phyloP scores from a whole-genome alignment of 1,284 basidiomycete genomes.

The Heterobasidion irregulare region DNA sequence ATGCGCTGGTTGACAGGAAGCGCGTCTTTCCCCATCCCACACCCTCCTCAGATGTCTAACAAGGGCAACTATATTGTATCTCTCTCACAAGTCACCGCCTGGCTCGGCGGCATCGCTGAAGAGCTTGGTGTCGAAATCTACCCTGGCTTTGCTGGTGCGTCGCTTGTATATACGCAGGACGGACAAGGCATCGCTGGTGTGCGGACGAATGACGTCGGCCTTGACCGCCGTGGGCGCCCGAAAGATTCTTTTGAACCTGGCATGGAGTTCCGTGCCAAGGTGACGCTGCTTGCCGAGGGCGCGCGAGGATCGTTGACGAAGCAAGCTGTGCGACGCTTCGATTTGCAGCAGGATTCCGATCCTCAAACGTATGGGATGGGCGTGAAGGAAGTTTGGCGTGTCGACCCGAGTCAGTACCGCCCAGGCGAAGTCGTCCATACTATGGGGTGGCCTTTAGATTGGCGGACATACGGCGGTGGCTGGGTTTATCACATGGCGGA shows the following conservation, averaged over 20 bases:
- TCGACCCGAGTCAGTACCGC: conserved; percentile 69
- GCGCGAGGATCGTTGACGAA: conserved; percentile 92
- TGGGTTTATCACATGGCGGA: conserved; percentile 97
- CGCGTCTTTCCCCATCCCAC: conserved; percentile 78
- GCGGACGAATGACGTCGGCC: conserved; percentile 90
- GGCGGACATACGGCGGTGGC: conserved; percentile 86
- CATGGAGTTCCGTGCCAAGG: conserved; percentile 93
- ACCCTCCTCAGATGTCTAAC: conserved; percentile 97
- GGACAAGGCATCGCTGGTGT: conserved; percentile 75
- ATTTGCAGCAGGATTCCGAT: conserved; percentile 72
- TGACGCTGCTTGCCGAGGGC: conserved; percentile 94
- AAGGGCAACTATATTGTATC: conserved; percentile 93
- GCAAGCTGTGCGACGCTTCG: conserved; percentile 72
- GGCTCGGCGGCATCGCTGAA: conserved; percentile 88
- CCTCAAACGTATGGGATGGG: conserved; percentile 97
- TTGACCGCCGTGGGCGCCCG: conserved; percentile 72
- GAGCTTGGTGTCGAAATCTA: conserved; percentile 94
- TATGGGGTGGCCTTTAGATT: conserved; percentile 89
- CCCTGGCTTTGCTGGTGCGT: conserved; percentile 91
- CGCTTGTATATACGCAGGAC: conserved; percentile 67
- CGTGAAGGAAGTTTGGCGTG: conserved; percentile 96
- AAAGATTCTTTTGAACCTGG: conserved; percentile 94
- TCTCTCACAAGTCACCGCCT: conserved; percentile 82
- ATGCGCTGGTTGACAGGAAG: conserved; percentile 87
- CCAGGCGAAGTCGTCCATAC: conserved; percentile 91